phyloP scores from a whole-genome alignment of 176 grass and related monocot species.

The Canna indica region DNA sequence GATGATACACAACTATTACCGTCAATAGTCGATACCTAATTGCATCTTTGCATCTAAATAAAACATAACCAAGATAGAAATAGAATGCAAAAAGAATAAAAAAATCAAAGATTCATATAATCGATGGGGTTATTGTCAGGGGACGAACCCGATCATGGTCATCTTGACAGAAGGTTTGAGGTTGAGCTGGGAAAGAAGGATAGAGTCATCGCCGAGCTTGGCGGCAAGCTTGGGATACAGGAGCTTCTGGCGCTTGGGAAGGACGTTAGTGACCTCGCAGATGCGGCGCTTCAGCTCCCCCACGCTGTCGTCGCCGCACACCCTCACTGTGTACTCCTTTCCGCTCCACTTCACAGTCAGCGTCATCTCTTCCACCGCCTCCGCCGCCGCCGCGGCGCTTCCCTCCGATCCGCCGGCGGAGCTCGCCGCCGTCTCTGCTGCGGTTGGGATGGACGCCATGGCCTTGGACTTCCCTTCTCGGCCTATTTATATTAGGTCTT shows the following conservation, averaged over 20 bases:
- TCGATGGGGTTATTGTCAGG: background rate
- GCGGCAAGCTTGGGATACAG: conserved; percentile 76
- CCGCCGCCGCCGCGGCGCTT: background rate
- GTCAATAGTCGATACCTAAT: no score
- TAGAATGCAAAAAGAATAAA: background rate
- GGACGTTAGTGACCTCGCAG: conserved; percentile 77
- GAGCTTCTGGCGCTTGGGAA: conserved; percentile 84
- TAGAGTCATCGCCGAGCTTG: conserved; percentile 53
- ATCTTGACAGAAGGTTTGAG: conserved; percentile 72
- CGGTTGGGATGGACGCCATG: conserved; percentile 20
- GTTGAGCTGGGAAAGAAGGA: conserved; percentile 62
- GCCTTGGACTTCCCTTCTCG: background rate
- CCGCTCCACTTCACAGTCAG: conserved; percentile 66
- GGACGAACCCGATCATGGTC: conserved; percentile 76
- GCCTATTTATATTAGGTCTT: background rate
- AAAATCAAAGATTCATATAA: background rate
- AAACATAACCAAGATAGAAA: background rate
- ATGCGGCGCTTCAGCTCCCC: conserved; percentile 87
- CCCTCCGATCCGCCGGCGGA: conserved; percentile 18
- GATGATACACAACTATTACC: no score
- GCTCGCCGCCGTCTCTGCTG: background rate
- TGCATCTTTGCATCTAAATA: no score
- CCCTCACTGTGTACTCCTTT: conserved; percentile 68
- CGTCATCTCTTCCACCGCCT: conserved; percentile 71
- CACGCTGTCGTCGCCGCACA: conserved; percentile 83